These are phyloP conservation scores for Aegilops tauschii DNA, from an alignment of 176 grass and related monocot species.

Conservation along the genomic window DNA sequence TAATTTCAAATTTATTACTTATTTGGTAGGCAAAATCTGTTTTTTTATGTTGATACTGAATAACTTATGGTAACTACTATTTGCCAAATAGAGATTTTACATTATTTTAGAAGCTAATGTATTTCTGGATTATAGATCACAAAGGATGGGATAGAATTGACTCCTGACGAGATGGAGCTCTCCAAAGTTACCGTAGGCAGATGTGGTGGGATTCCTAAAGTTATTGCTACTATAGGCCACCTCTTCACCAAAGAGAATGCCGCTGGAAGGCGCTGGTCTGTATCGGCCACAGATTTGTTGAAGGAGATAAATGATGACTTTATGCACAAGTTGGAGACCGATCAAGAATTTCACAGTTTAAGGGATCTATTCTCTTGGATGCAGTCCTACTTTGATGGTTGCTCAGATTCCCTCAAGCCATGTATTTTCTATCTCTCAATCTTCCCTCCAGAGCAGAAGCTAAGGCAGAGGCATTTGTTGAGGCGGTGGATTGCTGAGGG, in stretches of 20 bases:
- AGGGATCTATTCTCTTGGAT: background rate
- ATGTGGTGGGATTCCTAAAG: background rate
- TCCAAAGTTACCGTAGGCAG: background rate
- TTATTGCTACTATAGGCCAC: background rate
- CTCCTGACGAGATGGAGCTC: background rate
- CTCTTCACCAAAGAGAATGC: background rate
- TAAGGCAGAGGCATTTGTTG: background rate
- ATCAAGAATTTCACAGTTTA: background rate
- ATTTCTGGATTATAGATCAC: background rate
- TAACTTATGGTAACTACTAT: background rate
- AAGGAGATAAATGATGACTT: background rate
- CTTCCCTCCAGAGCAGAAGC: background rate
- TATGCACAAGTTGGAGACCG: background rate
- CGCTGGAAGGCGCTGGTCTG: background rate
- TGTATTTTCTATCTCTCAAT: background rate
- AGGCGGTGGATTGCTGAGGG: background rate
- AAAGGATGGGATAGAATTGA: background rate
- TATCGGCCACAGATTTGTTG: background rate
- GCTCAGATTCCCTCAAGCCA: background rate
- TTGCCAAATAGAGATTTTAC: background rate
- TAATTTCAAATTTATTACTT: no score
- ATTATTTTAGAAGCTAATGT: background rate
- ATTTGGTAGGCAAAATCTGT: no score
- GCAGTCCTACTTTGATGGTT: slow-evolving; percentile 2
- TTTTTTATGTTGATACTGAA: background rate